Evolutionary conservation across 805 yeast genomes (phyloP), one percentile per base, ranked within the genome.

Genomic region (Lipomyces starkeyi): DNA sequence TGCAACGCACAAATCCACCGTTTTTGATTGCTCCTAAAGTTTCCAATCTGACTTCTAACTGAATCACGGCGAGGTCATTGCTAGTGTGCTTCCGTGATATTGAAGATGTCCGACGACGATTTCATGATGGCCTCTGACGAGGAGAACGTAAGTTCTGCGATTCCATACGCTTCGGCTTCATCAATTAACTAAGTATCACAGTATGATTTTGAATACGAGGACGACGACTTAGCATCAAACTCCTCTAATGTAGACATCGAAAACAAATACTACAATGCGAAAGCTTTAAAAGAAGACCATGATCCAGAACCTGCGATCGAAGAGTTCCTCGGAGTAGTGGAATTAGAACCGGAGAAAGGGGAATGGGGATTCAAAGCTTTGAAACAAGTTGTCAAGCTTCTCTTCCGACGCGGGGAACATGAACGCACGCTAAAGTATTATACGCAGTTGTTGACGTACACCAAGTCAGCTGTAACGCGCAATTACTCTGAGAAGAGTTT

Each of bases 51-150:
- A n/a, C 22, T 22, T 5, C 17, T 6, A 9, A 13, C 2, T 37
- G 17, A 37, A 14, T 37, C 43, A 35, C 40, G 9, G 3, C 40
- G 14, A 11, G 14, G 14, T 37, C 14, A 37, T 37, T 37, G 4
- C 22, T 43, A n/a, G 22, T 6, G 3, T 43, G 22, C 49, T 37
- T 14, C 49, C n/a, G 49, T n/a, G 22, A 17, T 8, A 5, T 43
- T 43, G 22, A 7, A 43, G 20, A 78, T 78, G 80, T 77, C 80
- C 25, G 80, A 78, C 70, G 81, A 78, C 53, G 81, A 79, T 65
- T 79, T 77, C 58, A 78, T 79, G 80, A 78, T 78, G 71, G 76
- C 76, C 57, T 79, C 80, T 20, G 81, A 79, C 59, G 79, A 77
- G 64, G 81, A 78, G 65, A 79, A 78, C 65, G 72, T 76, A 68